Evolutionary conservation across 129 eudicot species (phyloP), one percentile per base, ranked within the genome.

Genomic region (Lonicera japonica): DNA sequence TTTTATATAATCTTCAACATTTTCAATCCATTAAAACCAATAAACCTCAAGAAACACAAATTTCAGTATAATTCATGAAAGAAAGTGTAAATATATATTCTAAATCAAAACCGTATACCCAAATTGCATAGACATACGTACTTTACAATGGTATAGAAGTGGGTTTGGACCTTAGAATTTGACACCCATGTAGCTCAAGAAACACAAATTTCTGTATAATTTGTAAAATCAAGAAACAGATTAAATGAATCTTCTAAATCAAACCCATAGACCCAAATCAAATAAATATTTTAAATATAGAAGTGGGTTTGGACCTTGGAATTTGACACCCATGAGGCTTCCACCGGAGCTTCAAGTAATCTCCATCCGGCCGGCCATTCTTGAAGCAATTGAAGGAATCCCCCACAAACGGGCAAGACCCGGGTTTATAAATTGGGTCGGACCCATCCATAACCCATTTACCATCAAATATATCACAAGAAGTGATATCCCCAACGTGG

Each of bases 401-500:
- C 23, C 71, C 81, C 13, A 70, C 19, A 24, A 54, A 70, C 0
- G 78, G 74, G 65, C 85, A 80, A 19, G 85, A 75, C 38, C 81
- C 81, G 15, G 77, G 85, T 52, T 54, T 5, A 63, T 80, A 80
- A 66, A 75, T 24, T 8, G 78, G 79, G 16, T 48, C 53, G 1
- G 18, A 29, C 57, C 69, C 66, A 48, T 68, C 72, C 54, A 47
- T 20, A 13, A 73, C 61, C 83, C 79, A 54, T 0, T n/a, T 38
- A 6, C 82, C 82, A 56, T 77, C 72, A 69, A 78, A 78, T 19
- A 78, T 65, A 60, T 78, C 79, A 54, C 83, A 78, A 64, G 75
- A 58, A 57, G 17, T 56, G 24, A 18, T 18, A 19, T 20, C 58
- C 11, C 29, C 14, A 48, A 25, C 5, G 5, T 58, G 50, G 19